phyloP scores from a whole-genome alignment of 1,284 basidiomycete genomes.

The Naganishia liquefaciens region DNA sequence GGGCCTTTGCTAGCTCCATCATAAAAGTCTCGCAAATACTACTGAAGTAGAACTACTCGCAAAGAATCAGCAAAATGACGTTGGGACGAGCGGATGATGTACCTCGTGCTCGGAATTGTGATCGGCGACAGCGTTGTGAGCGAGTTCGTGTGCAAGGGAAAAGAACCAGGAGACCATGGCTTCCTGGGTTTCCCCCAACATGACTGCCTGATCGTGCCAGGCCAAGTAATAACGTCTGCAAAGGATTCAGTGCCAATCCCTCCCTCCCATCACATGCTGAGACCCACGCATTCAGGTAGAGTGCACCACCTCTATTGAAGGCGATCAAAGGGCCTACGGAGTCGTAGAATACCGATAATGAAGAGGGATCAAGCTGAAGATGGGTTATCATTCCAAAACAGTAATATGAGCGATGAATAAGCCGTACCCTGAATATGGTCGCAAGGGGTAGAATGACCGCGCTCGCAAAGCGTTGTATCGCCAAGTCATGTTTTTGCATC shows the following conservation, averaged over 20 bases:
- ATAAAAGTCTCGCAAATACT: slow-evolving; percentile 31
- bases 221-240: slow-evolving; percentile 71
- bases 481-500: slow-evolving; percentile 39
- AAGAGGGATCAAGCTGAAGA: slow-evolving; percentile 56
- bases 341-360: slow-evolving; percentile 87
- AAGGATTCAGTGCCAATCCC: not conserved
- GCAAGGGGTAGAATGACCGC: slow-evolving; percentile 57
- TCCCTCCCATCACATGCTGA: too few species aligned
- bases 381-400: not conserved
- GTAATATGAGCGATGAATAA: slow-evolving; percentile 5
- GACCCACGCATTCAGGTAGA: slow-evolving; percentile 77
- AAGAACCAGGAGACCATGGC: slow-evolving; percentile 87
- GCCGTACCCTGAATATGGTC: slow-evolving; percentile 44
- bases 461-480: slow-evolving; percentile 63
- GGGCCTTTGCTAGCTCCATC: slow-evolving; percentile 21
- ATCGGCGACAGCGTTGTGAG: slow-evolving; percentile 75
- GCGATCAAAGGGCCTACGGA: slow-evolving; percentile 78
- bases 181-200: slow-evolving; percentile 61
- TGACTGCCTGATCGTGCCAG: slow-evolving; percentile 80
- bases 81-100: not conserved
- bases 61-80: not conserved
- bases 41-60: slow-evolving; percentile 29
- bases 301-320: slow-evolving; percentile 85
- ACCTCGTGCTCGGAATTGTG: slow-evolving; percentile 66
- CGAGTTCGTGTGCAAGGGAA: slow-evolving; percentile 86